A percentile compares a stretch with the other conserved stretches of the same genome.
Conservation (phyloP, 257 asterid genomes). For the Voacanga thouarsii region DNA sequence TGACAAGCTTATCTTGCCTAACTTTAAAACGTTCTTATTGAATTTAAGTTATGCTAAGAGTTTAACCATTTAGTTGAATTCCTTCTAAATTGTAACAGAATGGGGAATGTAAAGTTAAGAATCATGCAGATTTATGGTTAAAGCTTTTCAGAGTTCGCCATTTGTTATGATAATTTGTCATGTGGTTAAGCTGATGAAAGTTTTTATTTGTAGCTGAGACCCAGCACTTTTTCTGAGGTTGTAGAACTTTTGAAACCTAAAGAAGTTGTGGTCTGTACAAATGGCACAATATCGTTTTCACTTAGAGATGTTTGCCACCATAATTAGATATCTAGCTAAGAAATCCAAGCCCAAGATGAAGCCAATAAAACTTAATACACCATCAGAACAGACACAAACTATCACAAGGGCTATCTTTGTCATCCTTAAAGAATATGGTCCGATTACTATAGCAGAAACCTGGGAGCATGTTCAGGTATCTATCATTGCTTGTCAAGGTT, state of each 20-base stretch:
- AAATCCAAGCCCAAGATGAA: conserved; percentile 95
- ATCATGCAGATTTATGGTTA: background rate
- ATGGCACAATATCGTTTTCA: background rate
- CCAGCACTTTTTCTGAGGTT: background rate
- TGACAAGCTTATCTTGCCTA: conserved; percentile 37
- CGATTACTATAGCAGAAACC: conserved; percentile 71
- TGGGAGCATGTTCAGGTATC: conserved; percentile 93
- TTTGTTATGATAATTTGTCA: background rate
- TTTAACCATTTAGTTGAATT: background rate
- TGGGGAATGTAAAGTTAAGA: too few relatives aligned
- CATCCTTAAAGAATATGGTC: conserved; percentile 86
- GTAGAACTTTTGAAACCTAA: background rate
- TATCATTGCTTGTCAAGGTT: conserved; percentile 1
- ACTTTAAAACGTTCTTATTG: conserved; percentile 30
- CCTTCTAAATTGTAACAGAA: background rate
- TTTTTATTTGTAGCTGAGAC: conserved; percentile 8
- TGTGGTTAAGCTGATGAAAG: background rate
- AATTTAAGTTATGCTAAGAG: background rate
- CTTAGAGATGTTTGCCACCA: conserved; percentile 64
- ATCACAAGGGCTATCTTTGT: conserved; percentile 78
- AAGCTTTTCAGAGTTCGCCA: background rate
- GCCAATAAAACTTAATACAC: conserved; percentile 77
- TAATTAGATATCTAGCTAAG: conserved; percentile 62
- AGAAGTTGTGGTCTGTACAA: background rate
- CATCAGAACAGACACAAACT: conserved; percentile 90